Percentiles rank a stretch among this genome's conserved stretches.
Conservation (phyloP, 331 rosid species). For the Ulmus americana region DNA sequence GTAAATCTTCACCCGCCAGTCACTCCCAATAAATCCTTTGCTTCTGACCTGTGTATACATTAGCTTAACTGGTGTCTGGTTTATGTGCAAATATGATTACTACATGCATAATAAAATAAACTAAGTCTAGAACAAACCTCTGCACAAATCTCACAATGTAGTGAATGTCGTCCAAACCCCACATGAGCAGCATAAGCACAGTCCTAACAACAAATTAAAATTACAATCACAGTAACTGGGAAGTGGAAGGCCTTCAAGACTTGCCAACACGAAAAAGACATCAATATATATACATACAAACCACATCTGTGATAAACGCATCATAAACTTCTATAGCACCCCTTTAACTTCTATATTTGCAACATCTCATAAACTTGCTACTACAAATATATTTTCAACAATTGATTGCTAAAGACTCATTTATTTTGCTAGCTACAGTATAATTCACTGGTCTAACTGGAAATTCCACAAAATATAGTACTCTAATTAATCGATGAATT, state of each 20-base stretch:
- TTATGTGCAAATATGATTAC: conserved; percentile 10
- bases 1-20: conserved; percentile 91
- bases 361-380: too few species aligned
- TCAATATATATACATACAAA: neutral
- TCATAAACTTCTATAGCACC: too few species aligned
- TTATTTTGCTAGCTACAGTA: too few species aligned
- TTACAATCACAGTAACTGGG: too few species aligned
- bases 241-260: too few species aligned
- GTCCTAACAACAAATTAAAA: too few species aligned
- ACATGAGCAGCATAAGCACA: too few species aligned
- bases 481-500: neutral
- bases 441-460: neutral
- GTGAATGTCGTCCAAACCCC: conserved; percentile 77
- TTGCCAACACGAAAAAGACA: conserved; percentile 34
- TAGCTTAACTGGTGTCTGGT: conserved; percentile 7
- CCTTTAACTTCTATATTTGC: too few species aligned
- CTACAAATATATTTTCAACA: too few species aligned
- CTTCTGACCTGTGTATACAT: conserved; percentile 69
- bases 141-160: conserved; percentile 93
- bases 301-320: too few species aligned
- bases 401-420: too few species aligned
- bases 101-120: neutral
- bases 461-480: neutral
- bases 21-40: conserved; percentile 94
- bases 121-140: conserved; percentile 40